phyloP scores from a whole-genome alignment of 768 basidiomycete genomes.

The Rossbeevera mucosa region DNA sequence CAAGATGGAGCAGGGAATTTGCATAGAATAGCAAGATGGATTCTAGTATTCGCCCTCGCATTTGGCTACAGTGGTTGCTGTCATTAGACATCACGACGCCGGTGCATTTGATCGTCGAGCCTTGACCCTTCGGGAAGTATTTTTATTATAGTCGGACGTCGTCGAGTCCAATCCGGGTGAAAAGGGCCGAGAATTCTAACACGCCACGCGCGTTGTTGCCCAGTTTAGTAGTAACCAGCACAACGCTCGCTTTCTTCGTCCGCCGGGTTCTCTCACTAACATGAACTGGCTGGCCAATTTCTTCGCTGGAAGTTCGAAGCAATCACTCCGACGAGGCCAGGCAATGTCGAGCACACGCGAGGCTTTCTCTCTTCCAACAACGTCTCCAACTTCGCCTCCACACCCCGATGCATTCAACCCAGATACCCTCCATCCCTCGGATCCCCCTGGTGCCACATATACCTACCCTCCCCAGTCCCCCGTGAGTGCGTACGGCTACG shows the following conservation, averaged over 20 bases:
- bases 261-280: conserved; percentile 1
- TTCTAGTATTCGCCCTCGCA: too few species aligned
- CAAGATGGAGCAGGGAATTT: too few species aligned
- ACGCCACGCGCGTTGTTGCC: conserved; percentile 1
- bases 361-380: conserved; percentile 81
- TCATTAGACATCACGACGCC: too few species aligned
- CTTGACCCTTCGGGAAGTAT: too few species aligned
- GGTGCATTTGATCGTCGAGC: too few species aligned
- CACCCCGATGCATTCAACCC: conserved; percentile 60
- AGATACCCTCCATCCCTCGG: conserved; percentile 48
- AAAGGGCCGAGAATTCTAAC: conserved; percentile 5
- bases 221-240: conserved; percentile 10
- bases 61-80: too few species aligned
- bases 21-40: too few species aligned
- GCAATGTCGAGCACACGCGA: conserved; percentile 78
- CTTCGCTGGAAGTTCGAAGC: conserved; percentile 49
- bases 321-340: conserved; percentile 53
- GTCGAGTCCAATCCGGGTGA: too few species aligned
- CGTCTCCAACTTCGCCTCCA: conserved; percentile 52
- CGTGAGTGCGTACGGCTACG: conserved; percentile 52
- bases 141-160: too few species aligned
- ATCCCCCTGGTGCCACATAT: conserved; percentile 50
- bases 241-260: conserved; percentile 3
- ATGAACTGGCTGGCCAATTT: conserved; percentile 77
- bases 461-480: conserved; percentile 75